Evolutionary conservation across 768 basidiomycete genomes (phyloP), one percentile per base, ranked within the genome.

Genomic region (Brasilioporus rufonigricans): DNA sequence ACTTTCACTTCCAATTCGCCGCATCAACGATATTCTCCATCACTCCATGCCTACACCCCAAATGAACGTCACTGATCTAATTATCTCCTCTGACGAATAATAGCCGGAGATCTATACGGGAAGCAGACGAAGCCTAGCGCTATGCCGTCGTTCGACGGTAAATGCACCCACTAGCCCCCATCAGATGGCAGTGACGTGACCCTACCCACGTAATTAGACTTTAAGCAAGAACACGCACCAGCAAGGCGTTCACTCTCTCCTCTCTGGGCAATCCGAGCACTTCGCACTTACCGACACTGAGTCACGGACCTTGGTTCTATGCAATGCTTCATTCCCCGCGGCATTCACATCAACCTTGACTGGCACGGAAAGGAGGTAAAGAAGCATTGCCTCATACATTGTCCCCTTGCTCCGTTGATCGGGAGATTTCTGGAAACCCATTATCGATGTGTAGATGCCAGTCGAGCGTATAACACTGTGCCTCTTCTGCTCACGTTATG

Each of bases 141-240:
- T 50, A 40, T 53, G 56, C 46, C 44, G 53, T 52, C 39, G 48
- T 51, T 45, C 24, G 41, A 56, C 62, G 57, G 58, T 44, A 57
- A 55, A 53, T 55, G 39, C 32, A 52, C 21, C 49, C 49, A 52
- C 52, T 55, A 23, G 41, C 46, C 55, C 35, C 35, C 65, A 69
- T 70, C 67, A 61, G 57, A 58, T 67, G 64, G 54, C 52, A 44
- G 61, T 64, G 70, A 71, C 69, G 70, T 70, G 59, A 71, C 56
- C 35, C 49, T 57, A 45, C 39, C 50, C 59, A 71, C 70, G 70
- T 71, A 71, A 71, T 71, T 71, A 71, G 71, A 64, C 69, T 71
- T 71, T 71, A 72, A 64, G 62, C 69, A 72, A 71, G 31, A 48
- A 53, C 68, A 71, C 53, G 70, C 68, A 59, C 67, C 65, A 52